A percentile compares a stretch with the other conserved stretches of the same genome.
These are phyloP conservation scores for Ogataea ganodermae DNA, from an alignment of 805 yeast species.

Conservation along the genomic window DNA sequence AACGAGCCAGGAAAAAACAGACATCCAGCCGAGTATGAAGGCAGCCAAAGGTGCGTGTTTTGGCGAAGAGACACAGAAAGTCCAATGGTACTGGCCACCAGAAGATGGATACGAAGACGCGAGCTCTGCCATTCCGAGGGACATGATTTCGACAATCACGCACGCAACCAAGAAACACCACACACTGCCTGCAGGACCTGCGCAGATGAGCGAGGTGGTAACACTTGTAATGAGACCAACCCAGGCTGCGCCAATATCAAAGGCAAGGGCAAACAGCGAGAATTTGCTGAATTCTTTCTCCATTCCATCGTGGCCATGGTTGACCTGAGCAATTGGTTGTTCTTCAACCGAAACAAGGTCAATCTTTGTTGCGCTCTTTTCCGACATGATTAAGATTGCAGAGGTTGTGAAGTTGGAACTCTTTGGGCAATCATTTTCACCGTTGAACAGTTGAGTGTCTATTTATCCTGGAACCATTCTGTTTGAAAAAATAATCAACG, in stretches of 20 bases:
- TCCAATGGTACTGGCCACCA: conserved; percentile 39
- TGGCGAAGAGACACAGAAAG: conserved; percentile 30
- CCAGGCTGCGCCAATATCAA: conserved; percentile 19
- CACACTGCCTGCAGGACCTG: conserved; percentile 17
- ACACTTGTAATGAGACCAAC: conserved; percentile 18
- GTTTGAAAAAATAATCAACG: background rate
- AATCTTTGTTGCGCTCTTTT: background rate
- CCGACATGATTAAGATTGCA: background rate
- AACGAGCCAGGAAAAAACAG: conserved; percentile 26
- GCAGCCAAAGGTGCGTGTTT: conserved; percentile 24
- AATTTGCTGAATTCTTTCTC: conserved; percentile 15
- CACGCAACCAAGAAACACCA: conserved; percentile 42
- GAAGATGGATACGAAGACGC: conserved; percentile 37
- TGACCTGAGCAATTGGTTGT: conserved; percentile 3
- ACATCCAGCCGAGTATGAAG: conserved; percentile 29
- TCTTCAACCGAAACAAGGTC: conserved; percentile 6
- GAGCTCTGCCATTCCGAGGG: conserved; percentile 53
- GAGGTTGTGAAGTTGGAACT: too few species aligned
- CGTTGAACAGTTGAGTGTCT: background rate
- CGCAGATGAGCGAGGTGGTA: conserved; percentile 13
- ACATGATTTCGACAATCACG: conserved; percentile 51
- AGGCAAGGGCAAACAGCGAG: conserved; percentile 15
- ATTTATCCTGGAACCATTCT: background rate
- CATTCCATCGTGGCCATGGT: conserved; percentile 16
- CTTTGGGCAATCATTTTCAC: too few species aligned